Evolutionary conservation across 1,284 basidiomycete genomes (phyloP).

Genomic region (Irpex sp.): DNA sequence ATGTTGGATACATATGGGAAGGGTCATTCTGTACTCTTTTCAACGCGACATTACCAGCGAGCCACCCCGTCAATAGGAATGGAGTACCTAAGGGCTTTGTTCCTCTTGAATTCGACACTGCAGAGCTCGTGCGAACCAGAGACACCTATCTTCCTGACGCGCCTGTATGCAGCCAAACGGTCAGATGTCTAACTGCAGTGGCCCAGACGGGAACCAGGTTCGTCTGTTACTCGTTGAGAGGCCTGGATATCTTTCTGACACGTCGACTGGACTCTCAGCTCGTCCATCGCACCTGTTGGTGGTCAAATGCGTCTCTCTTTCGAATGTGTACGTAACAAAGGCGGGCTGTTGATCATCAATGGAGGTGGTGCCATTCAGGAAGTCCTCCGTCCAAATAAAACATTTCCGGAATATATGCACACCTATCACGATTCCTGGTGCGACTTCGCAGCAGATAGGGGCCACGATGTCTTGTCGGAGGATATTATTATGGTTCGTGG

Average conservation of each 20-base stretch:
- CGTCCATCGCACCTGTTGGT: background rate
- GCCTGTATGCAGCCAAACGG: background rate
- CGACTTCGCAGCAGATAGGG: background rate
- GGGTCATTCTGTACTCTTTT: conserved; percentile 3
- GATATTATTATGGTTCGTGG: conserved; percentile 11
- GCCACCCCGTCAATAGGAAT: background rate
- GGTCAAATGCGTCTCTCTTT: background rate
- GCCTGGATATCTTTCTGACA: background rate
- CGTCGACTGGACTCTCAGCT: background rate
- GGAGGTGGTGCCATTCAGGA: background rate
- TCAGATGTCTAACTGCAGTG: background rate
- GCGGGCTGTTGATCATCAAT: background rate
- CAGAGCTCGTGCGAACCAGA: background rate
- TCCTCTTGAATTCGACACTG: background rate
- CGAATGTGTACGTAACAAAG: background rate
- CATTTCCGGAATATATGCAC: conserved; percentile 2
- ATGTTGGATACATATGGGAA: conserved; percentile 5
- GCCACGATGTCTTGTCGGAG: conserved; percentile 2
- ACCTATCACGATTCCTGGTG: conserved; percentile 1
- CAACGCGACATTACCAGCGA: background rate
- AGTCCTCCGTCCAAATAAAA: background rate
- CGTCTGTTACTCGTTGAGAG: background rate
- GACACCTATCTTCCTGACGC: background rate
- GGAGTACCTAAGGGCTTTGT: background rate
- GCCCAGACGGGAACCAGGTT: background rate